A percentile compares a stretch with the other conserved stretches of the same genome.
Conservation (phyloP, 2,329 filamentous ascomycete genomes). For the Teratosphaeria epicoccoides region DNA sequence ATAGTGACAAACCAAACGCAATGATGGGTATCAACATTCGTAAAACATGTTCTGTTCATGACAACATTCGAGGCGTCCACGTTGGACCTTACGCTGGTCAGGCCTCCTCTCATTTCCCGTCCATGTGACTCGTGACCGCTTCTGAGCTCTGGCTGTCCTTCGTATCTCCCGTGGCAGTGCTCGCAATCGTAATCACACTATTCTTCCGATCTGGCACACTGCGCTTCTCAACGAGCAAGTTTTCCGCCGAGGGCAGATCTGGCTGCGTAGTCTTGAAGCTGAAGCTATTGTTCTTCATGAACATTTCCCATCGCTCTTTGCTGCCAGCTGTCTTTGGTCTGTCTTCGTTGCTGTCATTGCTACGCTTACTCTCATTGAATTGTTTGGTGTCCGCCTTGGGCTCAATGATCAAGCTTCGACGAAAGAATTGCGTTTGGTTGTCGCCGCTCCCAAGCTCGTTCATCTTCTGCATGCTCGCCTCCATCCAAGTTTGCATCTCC, state of each 20-base stretch:
- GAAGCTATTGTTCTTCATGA: slow-evolving; percentile 10
- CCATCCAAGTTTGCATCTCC: slow-evolving; percentile 89
- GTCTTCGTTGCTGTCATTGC: slow-evolving; percentile 5
- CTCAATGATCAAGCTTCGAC: slow-evolving; percentile 74
- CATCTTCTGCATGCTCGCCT: slow-evolving; percentile 67
- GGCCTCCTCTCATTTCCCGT: slow-evolving; percentile 2
- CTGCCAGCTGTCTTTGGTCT: slow-evolving; percentile 11
- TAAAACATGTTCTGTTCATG: not conserved
- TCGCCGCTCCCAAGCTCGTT: slow-evolving; percentile 49
- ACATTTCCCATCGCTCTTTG: slow-evolving; percentile 9
- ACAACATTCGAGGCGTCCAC: not conserved
- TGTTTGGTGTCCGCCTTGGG: slow-evolving; percentile 33
- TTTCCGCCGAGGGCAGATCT: not conserved
- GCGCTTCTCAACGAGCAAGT: not conserved
- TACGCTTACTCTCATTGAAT: not conserved
- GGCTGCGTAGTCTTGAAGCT: slow-evolving; percentile 2
- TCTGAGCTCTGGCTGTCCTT: not conserved
- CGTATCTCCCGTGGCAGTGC: not conserved
- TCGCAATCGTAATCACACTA: not conserved
- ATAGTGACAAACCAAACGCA: not conserved
- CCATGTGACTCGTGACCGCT: not conserved
- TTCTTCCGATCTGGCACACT: not conserved
- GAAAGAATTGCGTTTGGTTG: slow-evolving; percentile 60
- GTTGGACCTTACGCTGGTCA: not conserved
- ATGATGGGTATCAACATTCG: slow-evolving; percentile 1